Evolutionary conservation across 192 early-diverging fungal genomes (phyloP).

Genomic region (Coemansia sp.): DNA sequence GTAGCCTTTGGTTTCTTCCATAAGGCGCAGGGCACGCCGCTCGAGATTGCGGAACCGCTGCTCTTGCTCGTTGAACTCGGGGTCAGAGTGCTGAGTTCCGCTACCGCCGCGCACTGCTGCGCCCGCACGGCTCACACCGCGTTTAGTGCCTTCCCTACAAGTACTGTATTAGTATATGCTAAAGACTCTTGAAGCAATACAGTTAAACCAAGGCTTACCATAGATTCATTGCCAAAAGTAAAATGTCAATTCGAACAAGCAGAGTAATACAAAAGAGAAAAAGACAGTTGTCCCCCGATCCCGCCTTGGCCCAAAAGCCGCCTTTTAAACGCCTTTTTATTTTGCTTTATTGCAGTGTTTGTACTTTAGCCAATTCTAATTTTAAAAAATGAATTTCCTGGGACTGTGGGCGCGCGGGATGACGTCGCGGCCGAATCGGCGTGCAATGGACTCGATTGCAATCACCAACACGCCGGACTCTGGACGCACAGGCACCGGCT

Average conservation of each 20-base stretch:
- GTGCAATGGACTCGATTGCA: conserved; percentile 51
- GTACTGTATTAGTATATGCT: not conserved
- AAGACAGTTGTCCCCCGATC: not conserved
- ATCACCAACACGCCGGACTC: conserved; percentile 30
- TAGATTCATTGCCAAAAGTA: conserved; percentile 9
- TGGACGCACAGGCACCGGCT: conserved; percentile 28
- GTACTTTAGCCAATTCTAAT: conserved; percentile 1
- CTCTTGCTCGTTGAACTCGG: conserved; percentile 82
- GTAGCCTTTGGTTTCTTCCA: conserved; percentile 93
- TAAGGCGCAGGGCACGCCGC: conserved; percentile 73
- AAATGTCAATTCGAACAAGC: not conserved
- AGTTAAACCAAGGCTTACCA: conserved; percentile 1
- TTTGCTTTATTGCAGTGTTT: not conserved
- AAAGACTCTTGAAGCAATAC: too few species aligned
- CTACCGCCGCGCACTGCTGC: conserved; percentile 30
- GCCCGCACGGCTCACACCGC: conserved; percentile 32
- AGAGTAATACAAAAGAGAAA: not conserved
- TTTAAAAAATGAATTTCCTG: conserved; percentile 45
- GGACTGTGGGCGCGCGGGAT: conserved; percentile 53
- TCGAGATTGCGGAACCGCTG: conserved; percentile 78
- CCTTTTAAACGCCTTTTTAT: not conserved
- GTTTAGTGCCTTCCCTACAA: conserved; percentile 51
- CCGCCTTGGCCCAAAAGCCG: not conserved
- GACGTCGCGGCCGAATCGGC: conserved; percentile 45
- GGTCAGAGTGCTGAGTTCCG: conserved; percentile 54